Evolutionary conservation across 805 yeast genomes (phyloP).

Genomic region (Sungouiella thailandica): DNA sequence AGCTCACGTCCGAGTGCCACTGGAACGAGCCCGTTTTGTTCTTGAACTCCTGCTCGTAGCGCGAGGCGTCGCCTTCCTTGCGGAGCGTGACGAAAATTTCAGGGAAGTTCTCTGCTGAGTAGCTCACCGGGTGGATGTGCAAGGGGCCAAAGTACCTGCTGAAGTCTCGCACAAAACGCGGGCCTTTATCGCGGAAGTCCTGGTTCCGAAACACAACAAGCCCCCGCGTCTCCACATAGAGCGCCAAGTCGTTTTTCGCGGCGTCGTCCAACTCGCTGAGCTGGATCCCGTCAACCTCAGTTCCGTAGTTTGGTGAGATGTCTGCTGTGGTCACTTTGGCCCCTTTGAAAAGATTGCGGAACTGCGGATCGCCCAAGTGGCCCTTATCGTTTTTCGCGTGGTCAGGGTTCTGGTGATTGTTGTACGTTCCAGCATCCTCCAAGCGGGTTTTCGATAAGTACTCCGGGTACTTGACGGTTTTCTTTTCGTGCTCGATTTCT

Average conservation of each 20-base stretch:
- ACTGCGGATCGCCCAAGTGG: constrained; percentile 20
- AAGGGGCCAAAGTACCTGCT: constrained; percentile 24
- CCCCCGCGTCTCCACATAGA: constrained; percentile 22
- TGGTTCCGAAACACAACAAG: constrained; percentile 23
- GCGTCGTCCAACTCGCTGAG: constrained; percentile 21
- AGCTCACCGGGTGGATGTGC: constrained; percentile 22
- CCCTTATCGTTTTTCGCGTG: constrained; percentile 23
- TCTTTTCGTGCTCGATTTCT: constrained; percentile 10
- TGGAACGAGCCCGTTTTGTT: constrained; percentile 6
- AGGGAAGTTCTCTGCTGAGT: constrained; percentile 18
- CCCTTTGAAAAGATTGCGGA: constrained; percentile 17
- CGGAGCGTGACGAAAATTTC: constrained; percentile 21
- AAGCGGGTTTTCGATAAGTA: constrained; percentile 13
- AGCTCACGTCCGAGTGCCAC: constrained; percentile 25
- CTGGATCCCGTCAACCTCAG: constrained; percentile 23
- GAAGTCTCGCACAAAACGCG: constrained; percentile 17
- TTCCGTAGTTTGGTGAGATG: constrained; percentile 23
- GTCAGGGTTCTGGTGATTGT: constrained; percentile 15
- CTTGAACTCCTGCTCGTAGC: constrained; percentile 15
- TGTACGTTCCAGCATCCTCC: constrained; percentile 17
- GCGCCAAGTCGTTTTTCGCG: constrained; percentile 24
- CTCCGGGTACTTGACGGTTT: constrained; percentile 19
- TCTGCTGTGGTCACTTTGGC: constrained; percentile 12
- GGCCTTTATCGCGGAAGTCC: constrained; percentile 23
- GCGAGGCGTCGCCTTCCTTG: constrained; percentile 16